Evolutionary conservation across 2,329 filamentous ascomycete species (phyloP).

Genomic region (Cordyceps farinosa): DNA sequence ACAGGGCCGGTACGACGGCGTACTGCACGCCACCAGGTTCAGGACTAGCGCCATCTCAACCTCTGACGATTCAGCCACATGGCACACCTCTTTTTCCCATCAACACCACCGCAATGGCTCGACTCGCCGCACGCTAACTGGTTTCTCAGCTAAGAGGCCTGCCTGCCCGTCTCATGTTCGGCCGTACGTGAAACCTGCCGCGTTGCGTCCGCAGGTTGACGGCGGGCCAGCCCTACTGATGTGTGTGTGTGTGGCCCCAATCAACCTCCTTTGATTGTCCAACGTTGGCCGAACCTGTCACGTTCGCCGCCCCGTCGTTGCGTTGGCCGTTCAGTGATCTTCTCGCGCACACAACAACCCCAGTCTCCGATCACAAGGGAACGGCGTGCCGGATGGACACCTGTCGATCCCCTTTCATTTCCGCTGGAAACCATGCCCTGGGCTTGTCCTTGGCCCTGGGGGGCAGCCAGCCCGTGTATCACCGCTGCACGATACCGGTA

Average conservation of each 20-base stretch:
- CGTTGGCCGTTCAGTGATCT: too few relatives aligned
- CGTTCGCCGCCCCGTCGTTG: not conserved
- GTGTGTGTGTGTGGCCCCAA: too few relatives aligned
- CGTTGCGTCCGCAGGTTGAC: constrained; percentile 3
- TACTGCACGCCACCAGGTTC: too few relatives aligned
- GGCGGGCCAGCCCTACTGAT: too few relatives aligned
- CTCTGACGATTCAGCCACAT: not conserved
- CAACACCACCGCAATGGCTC: not conserved
- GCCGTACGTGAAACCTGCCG: constrained; percentile 8
- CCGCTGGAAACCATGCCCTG: not conserved
- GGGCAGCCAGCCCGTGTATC: not conserved
- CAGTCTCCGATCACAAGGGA: not conserved
- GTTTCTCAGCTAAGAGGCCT: not conserved
- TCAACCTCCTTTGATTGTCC: not conserved
- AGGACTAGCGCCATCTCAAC: too few relatives aligned
- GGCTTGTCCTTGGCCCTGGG: not conserved
- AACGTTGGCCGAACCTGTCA: not conserved
- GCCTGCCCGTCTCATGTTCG: constrained; percentile 7
- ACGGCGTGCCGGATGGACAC: not conserved
- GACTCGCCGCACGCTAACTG: not conserved
- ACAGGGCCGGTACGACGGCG: too few relatives aligned
- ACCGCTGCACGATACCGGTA: not conserved
- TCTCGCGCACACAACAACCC: not conserved
- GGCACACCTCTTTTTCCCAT: not conserved
- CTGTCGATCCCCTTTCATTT: constrained; percentile 18